These are phyloP conservation scores for Miscanthus lutarioriparius DNA, from an alignment of 176 grass and related monocot genomes.

Conservation along the genomic window DNA sequence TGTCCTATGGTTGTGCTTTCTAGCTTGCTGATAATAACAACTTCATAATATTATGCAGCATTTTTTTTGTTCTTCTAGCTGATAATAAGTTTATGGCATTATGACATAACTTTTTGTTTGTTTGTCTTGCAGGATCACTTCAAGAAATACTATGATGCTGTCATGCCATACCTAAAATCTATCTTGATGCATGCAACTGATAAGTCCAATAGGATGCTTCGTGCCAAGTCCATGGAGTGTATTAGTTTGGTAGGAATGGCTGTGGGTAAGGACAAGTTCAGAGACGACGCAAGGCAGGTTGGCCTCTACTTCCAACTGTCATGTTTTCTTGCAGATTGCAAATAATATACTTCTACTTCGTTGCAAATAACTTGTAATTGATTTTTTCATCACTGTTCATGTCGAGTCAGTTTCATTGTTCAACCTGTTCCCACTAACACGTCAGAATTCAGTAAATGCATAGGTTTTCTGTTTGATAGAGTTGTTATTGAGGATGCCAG, in stretches of 20 bases:
- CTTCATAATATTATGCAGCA: not conserved
- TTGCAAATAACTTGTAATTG: not conserved
- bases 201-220: conserved; percentile 97
- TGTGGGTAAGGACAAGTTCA: conserved; percentile 98
- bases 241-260: conserved; percentile 99
- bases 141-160: conserved; percentile 97
- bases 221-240: conserved; percentile 99
- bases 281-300: conserved; percentile 96
- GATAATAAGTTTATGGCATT: not conserved
- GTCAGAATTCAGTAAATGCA: not conserved
- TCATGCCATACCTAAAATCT: conserved; percentile 97
- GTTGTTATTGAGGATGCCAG: not conserved
- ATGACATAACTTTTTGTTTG: conserved; percentile 6
- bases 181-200: conserved; percentile 99
- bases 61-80: not conserved
- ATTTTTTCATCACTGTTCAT: not conserved
- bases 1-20: conserved; percentile 17
- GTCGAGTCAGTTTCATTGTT: not conserved
- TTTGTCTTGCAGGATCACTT: conserved; percentile 73
- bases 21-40: conserved; percentile 5
- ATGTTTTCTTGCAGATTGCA: not conserved
- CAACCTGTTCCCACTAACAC: not conserved
- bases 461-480: not conserved
- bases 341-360: not conserved
- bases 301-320: not conserved